A percentile compares a stretch with the other conserved stretches of the same genome.
These are phyloP conservation scores for Achlya hypogyna DNA, from an alignment of 352 stramenopile genomes.

Conservation along the genomic window DNA sequence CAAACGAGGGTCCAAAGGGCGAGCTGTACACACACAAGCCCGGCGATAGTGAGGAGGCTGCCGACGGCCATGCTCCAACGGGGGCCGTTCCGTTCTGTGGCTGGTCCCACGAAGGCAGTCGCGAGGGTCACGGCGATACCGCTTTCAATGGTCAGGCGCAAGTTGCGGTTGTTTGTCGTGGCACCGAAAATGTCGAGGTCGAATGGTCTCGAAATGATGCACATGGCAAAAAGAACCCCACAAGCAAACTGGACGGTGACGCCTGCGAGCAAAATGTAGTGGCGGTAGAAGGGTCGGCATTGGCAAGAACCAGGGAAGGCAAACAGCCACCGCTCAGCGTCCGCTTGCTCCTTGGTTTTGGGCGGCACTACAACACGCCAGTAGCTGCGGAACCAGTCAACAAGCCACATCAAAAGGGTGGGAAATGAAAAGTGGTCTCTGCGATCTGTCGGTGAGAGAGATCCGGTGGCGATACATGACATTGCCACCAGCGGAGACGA, in stretches of 20 bases:
- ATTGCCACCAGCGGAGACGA: too few species aligned
- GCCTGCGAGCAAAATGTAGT: not conserved
- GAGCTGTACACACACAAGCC: not conserved
- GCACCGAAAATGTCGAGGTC: not conserved
- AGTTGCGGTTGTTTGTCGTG: not conserved
- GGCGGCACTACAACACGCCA: not conserved
- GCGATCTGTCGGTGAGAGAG: too few species aligned
- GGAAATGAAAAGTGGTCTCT: not conserved
- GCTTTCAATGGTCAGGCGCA: not conserved
- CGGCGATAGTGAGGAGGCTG: not conserved
- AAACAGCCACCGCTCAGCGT: slow-evolving; percentile 11
- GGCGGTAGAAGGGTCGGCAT: not conserved
- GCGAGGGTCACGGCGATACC: not conserved
- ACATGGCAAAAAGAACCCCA: not conserved
- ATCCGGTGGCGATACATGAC: too few species aligned
- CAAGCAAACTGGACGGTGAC: not conserved
- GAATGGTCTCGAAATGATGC: not conserved
- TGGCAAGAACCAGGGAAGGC: not conserved
- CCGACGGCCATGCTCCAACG: slow-evolving; percentile 9
- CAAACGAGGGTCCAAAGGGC: not conserved
- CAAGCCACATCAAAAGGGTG: not conserved
- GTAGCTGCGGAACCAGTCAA: not conserved
- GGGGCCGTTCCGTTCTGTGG: not conserved
- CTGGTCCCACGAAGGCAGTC: not conserved
- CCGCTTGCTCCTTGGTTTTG: not conserved